Evolutionary conservation across 169 alveolate species (phyloP), one percentile per base, ranked within the genome.

Genomic region (Plasmodium yoelii): DNA sequence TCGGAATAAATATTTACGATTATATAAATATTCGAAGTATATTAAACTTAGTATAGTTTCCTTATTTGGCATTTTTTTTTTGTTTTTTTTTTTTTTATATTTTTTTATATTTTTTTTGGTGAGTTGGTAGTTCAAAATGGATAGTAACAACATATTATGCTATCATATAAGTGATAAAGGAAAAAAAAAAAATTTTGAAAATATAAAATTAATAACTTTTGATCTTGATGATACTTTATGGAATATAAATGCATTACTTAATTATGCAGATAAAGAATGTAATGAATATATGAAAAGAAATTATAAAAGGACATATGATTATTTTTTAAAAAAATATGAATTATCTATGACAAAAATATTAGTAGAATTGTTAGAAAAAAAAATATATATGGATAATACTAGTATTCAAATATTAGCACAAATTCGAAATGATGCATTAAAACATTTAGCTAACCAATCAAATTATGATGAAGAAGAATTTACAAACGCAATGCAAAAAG

Each of bases 151-250:
- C n/a, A 39, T 13, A 4, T 5, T 5, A 4, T 80, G 90, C 53
- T 80, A 65, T 47, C 68, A 80, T 51, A 28, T 80, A 19, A 65
- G 84, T 18, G 82, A 65, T 18, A 80, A 67, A 63, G 90, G 90
- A 5, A 80, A 47, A 57, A 65, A 44, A 10, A 69, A 80, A 55
- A 46, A 65, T 9, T 80, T 80, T 12, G 65, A 56, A 56, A 80
- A 80, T n/a, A 80, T 80, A 19, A 80, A 80, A 49, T 22, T 80
- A 0, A 80, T 80, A 22, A 80, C 90, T 18, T 80, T 80, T 34
- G 90, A 80, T 22, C 72, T 80, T 42, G 90, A 80, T 13, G 72
- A 80, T 57, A 80, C 90, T 18, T 65, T 80, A 80, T 80, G 90
- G 90, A 80, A 80, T 46, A 65, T 80, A n/a, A 80, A 80, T 18